Conservation (phyloP, 2,329 filamentous ascomycete species). For the Kalaharituber pfeilii region DNA sequence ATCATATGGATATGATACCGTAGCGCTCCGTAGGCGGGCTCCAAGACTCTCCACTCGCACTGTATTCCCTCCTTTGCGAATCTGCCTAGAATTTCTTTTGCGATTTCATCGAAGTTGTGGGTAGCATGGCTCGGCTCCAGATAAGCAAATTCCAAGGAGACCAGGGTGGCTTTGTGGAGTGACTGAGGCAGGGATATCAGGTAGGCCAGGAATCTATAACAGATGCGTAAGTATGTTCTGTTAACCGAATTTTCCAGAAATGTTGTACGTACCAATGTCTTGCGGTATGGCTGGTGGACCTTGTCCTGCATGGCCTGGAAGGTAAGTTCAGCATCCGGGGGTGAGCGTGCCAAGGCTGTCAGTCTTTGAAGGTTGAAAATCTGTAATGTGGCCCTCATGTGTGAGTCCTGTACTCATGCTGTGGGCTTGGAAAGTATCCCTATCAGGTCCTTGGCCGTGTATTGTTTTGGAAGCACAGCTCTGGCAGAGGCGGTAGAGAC, state of each 20-base stretch:
- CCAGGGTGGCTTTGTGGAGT: slow-evolving; percentile 74
- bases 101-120: slow-evolving; percentile 73
- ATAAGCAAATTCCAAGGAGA: slow-evolving; percentile 82
- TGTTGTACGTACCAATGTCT: slow-evolving; percentile 40
- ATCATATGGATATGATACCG: slow-evolving; percentile 13
- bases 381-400: slow-evolving; percentile 25
- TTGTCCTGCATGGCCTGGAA: slow-evolving; percentile 98
- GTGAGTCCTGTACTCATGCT: no score
- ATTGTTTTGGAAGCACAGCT: slow-evolving; percentile 62
- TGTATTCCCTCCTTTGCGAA: slow-evolving; percentile 57
- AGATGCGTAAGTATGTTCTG: no score
- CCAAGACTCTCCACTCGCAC: slow-evolving; percentile 73
- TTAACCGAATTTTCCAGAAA: not conserved
- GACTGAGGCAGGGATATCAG: slow-evolving; percentile 78
- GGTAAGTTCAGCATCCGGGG: slow-evolving; percentile 82
- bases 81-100: slow-evolving; percentile 54
- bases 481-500: slow-evolving; percentile 86
- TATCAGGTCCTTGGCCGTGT: slow-evolving; percentile 33
- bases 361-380: slow-evolving; percentile 89
- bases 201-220: slow-evolving; percentile 58
- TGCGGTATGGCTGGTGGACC: slow-evolving; percentile 89
- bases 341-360: slow-evolving; percentile 73
- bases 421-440: no score
- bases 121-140: slow-evolving; percentile 84
- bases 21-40: slow-evolving; percentile 43